Percentiles rank a stretch among this genome's conserved stretches.
phyloP scores from a whole-genome alignment of 345 rosid species.

The Eucalyptus pauciflora region DNA sequence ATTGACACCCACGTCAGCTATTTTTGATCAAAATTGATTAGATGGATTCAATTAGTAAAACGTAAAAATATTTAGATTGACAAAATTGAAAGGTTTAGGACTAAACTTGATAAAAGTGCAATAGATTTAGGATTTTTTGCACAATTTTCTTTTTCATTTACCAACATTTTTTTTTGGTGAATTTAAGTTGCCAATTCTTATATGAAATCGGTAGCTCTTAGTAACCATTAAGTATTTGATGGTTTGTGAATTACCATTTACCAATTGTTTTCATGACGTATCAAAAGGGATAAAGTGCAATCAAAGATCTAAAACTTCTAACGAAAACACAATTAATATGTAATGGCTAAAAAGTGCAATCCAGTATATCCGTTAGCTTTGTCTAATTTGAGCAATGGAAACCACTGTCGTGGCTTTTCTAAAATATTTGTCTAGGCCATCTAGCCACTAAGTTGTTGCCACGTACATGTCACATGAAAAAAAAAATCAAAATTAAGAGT shows the following conservation, averaged over 20 bases:
- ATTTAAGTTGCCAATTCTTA: neutral
- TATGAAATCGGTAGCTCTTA: neutral
- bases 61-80: fast-evolving
- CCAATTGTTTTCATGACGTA: neutral
- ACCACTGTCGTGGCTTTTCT: neutral
- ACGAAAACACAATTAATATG: no score
- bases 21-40: no score
- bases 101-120: no score
- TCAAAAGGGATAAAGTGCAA: neutral
- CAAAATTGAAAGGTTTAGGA: no score
- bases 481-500: neutral
- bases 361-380: neutral
- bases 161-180: neutral
- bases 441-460: neutral
- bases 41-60: no score
- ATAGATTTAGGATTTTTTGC: no score
- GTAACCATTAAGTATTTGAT: neutral
- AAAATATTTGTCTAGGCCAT: neutral
- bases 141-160: no score
- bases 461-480: neutral
- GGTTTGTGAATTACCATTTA: neutral
- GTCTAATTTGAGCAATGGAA: neutral
- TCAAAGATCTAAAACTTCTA: neutral
- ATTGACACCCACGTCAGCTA: no score
- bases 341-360: neutral